Base-by-base conservation (phyloP, 106 monocot species). In the Allium fistulosum region DNA sequence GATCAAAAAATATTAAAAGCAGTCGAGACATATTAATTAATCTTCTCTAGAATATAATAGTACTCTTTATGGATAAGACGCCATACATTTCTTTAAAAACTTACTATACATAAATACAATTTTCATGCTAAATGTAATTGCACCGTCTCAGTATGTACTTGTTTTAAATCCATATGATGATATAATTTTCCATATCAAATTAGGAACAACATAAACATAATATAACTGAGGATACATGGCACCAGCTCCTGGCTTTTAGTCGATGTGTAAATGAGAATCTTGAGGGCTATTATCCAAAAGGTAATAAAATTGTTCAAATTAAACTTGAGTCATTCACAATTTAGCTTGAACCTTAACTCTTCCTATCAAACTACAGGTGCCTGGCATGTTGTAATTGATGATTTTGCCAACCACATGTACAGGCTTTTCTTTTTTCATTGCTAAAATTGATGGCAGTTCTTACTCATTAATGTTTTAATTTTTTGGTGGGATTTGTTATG, bases 321-420 rank as follows among this genome's bases (percentile, higher is more conserved):
- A 22, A 63, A 48, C 11, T 63, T 46, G 45, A 14, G 48, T 65
- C 49, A 49, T 18, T 48, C 15, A 48, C 65, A 9, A 16, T 9
- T 22, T 22, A 53, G 17, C 51, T 65, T 7, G 16, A 28, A 49
- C 17, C 65, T 65, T 28, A 65, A 14, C 53, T 17, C 10, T 51
- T 14, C 22, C 22, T 4, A 74, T 60, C 37, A 15, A 22, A 51
- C 57, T 76, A 9, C 66, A 93, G 92, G 92, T 74, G 92, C 92
- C 72, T 93, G 92, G 92, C 92, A 88, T 63, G 85, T 93, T 79
- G 80, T 93, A 7, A 83, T 93, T 78, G 92, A 93, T 77, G 92
- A 93, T 72, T 93, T 93, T 88, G 92, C 88, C 17, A 88, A 93
- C 72, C 88, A 92, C 58, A 85, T 93, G 82, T 81, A 85, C 85